Evolutionary conservation across 2,329 filamentous ascomycete genomes (phyloP).

Genomic region (Coleophoma crateriformis): DNA sequence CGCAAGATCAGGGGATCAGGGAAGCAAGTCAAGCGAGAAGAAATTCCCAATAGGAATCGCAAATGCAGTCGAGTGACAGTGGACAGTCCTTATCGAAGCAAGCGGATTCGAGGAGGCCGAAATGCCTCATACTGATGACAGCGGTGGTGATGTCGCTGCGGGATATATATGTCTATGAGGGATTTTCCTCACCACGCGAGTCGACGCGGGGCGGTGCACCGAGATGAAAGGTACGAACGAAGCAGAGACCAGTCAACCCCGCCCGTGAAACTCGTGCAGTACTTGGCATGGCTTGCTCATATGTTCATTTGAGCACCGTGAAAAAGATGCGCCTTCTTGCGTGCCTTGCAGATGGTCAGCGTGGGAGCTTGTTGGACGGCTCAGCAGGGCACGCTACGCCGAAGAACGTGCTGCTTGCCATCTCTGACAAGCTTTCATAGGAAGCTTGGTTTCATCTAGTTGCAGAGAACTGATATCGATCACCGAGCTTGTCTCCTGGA

Average conservation of each 20-base stretch:
- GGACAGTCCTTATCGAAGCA: slow-evolving; percentile 12
- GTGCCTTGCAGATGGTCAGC: not conserved
- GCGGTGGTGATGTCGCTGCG: not conserved
- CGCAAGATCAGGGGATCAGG: too few species aligned
- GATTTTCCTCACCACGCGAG: not conserved
- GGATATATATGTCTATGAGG: not conserved
- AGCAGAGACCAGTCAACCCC: too few species aligned
- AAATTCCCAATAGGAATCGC: not conserved
- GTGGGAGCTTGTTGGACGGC: not conserved
- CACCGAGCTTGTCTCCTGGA: too few species aligned
- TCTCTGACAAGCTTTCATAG: too few species aligned
- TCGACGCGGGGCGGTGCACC: not conserved
- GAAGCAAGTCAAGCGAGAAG: not conserved
- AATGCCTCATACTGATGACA: slow-evolving; percentile 1
- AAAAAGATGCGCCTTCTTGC: not conserved
- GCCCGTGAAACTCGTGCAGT: not conserved
- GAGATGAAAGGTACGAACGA: not conserved
- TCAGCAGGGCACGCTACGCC: too few species aligned
- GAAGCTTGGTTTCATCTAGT: too few species aligned
- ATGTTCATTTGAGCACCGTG: too few species aligned
- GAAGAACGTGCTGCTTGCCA: too few species aligned
- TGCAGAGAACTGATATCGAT: too few species aligned
- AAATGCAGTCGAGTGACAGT: not conserved
- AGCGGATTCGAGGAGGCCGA: slow-evolving; percentile 23
- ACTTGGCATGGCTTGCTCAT: not conserved